These are phyloP conservation scores for Wickerhamiella bombiphila DNA, from an alignment of 805 yeast genomes.

Conservation along the genomic window DNA sequence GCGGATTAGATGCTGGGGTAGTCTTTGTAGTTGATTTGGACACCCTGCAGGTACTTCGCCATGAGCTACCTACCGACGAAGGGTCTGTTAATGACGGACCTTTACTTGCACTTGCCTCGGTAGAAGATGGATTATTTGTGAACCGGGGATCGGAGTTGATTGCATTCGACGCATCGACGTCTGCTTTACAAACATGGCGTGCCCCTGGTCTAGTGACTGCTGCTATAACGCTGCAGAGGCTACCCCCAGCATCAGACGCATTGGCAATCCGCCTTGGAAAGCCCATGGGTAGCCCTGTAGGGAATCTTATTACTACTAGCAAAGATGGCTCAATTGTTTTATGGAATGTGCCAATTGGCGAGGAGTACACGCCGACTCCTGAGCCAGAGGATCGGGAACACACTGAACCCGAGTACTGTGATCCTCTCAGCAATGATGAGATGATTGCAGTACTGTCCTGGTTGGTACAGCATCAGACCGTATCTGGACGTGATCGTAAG, in stretches of 20 bases:
- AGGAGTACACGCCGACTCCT: background rate
- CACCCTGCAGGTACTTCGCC: conserved; percentile 49
- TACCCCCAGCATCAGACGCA: no score
- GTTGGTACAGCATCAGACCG: conserved; percentile 57
- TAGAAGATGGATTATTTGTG: conserved; percentile 44
- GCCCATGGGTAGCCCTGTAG: background rate
- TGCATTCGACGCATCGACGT: conserved; percentile 38
- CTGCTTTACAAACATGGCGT: conserved; percentile 22
- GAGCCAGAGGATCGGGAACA: background rate
- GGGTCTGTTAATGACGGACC: conserved; percentile 20
- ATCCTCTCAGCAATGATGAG: conserved; percentile 38
- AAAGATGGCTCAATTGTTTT: conserved; percentile 50
- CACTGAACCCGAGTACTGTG: conserved; percentile 6
- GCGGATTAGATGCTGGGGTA: conserved; percentile 63
- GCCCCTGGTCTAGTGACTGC: conserved; percentile 16
- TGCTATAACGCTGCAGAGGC: conserved; percentile 8
- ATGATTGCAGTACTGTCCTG: conserved; percentile 48
- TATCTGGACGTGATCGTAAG: conserved; percentile 55
- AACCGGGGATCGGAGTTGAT: conserved; percentile 41
- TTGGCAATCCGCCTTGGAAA: background rate
- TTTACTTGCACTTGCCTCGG: conserved; percentile 45
- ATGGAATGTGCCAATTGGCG: conserved; percentile 40
- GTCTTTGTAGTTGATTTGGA: conserved; percentile 79
- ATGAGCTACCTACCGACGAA: conserved; percentile 11
- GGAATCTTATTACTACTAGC: conserved; percentile 13